Base-by-base conservation (phyloP, 176 grass and related monocot genomes). In the Paspalum notatum region DNA sequence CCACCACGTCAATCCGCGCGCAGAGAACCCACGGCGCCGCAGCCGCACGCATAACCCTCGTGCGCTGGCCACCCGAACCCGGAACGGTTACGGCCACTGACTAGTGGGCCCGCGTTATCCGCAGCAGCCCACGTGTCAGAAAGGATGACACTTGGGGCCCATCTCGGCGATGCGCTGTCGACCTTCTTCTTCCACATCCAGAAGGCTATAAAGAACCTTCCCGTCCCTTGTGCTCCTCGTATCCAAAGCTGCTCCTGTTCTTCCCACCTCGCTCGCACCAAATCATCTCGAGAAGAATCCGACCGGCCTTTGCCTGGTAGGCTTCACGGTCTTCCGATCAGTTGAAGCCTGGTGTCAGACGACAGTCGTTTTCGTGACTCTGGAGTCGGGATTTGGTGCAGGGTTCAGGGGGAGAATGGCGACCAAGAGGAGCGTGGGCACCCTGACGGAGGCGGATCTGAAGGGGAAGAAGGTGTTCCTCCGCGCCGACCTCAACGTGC, bases 401-500 rank as follows among this genome's bases (percentile, higher is more conserved):
- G 74, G 63, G 79, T n/a, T 20, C 8, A 46, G 47, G 75, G 37
- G 74, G 17, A 61, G 64, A 73, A 97, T 97, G 93, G 88, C 90
- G 69, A 78, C 79, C 58, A 97, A 97, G 86, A 87, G 60, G 86
- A 97, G 88, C 83, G 90, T 97, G 17, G 83, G 90, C 22, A 76
- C 70, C 22, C 86, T 93, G 58, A 69, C 73, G 0, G 90, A 82
- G 60, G 83, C 86, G 50, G 90, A 93, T 86, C 93, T 97, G 58
- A 87, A 85, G 77, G 90, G 88, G 77, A 97, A 97, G 93, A 80
- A 74, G 56, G 93, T 93, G 76, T 93, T 97, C 45, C 62, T 97
- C 60, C 84, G 90, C 66, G 76, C 90, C 71, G 93, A 97, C 81
- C 85, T 97, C 14, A 93, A 97, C 77, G 93, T 97, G 9, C 93